Evolutionary conservation across 169 alveolate genomes (phyloP).

Genomic region (Eimeria sp.): DNA sequence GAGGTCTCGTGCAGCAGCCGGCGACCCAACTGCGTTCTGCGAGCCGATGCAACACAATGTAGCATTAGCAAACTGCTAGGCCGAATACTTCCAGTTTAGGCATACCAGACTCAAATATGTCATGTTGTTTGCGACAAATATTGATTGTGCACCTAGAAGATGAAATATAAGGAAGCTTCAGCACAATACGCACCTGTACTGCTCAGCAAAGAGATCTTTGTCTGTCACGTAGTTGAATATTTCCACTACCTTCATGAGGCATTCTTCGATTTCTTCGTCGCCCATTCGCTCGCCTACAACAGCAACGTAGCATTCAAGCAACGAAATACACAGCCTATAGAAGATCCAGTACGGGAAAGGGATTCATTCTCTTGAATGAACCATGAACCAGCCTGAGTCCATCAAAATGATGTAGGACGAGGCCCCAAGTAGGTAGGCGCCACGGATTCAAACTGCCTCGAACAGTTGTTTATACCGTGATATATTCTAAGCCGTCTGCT

Average conservation of each 20-base stretch:
- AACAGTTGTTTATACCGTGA: not conserved
- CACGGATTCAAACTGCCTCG: not conserved
- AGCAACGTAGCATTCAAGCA: not conserved
- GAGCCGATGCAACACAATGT: not conserved
- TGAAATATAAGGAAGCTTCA: not conserved
- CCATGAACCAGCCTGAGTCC: not conserved
- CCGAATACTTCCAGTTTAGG: not conserved
- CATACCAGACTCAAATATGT: not conserved
- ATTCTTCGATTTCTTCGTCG: constrained; percentile 83
- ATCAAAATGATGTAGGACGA: not conserved
- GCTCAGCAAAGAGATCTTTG: constrained; percentile 92
- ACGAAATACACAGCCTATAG: not conserved
- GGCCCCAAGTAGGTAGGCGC: not conserved
- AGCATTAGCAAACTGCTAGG: not conserved
- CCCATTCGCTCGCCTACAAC: constrained; percentile 69
- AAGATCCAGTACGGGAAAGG: not conserved
- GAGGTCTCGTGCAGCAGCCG: constrained; percentile 88
- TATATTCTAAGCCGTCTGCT: too few relatives aligned
- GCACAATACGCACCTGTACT: constrained; percentile 80
- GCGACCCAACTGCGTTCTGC: constrained; percentile 88
- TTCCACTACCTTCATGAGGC: constrained; percentile 86
- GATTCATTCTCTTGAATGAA: not conserved
- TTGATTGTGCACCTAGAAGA: not conserved
- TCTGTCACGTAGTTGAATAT: constrained; percentile 91
- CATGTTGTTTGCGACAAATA: not conserved